Base-by-base conservation (phyloP, 139 green algal genomes). In the Tetratostichococcus sp. region DNA sequence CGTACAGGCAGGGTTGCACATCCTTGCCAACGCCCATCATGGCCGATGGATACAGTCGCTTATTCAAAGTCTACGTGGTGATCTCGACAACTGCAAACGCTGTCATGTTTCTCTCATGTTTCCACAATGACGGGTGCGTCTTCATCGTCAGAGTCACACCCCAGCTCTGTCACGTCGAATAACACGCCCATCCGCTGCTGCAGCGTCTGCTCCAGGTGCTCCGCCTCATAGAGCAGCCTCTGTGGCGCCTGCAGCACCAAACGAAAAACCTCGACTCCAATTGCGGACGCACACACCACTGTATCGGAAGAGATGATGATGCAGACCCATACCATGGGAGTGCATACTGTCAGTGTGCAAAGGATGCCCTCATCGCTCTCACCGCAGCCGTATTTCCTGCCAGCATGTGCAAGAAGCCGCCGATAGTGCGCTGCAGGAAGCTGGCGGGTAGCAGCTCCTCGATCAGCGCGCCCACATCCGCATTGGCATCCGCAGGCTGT, bases 401-500 rank as follows among this genome's bases (percentile, higher is more conserved):
- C 34, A 84, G 79, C 77, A 84, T 84, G 32, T 84, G 39, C 70
- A 89, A 86, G 70, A 90, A 92, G 26, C 68, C 68, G n/a, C 65
- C 74, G 31, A 87, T 81, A 1, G 77, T 50, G 4, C 57, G 59
- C 23, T 81, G 74, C 73, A 91, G 39, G 69, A 92, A 92, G 66
- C 80, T 86, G 79, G 87, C 87, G 1, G 85, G 76, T 43, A 92
- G 79, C 65, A 92, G 73, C 73, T 91, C 87, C 22, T 89, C 84
- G 23, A 86, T 69, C 43, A 91, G 72, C 14, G 70, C 14, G 65
- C 82, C 67, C 86, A 76, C 1, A 82, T 72, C 6, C 28, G 30
- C 14, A 71, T 39, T 22, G 33, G 30, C 67, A 28, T 19, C 31
- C 25, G 67, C 67, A 22, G 11, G 30, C 33, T 71, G 67, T 8